These are phyloP conservation scores for Sugiyamaella pinicola DNA, from an alignment of 1,139 yeast genomes.

Conservation along the genomic window DNA sequence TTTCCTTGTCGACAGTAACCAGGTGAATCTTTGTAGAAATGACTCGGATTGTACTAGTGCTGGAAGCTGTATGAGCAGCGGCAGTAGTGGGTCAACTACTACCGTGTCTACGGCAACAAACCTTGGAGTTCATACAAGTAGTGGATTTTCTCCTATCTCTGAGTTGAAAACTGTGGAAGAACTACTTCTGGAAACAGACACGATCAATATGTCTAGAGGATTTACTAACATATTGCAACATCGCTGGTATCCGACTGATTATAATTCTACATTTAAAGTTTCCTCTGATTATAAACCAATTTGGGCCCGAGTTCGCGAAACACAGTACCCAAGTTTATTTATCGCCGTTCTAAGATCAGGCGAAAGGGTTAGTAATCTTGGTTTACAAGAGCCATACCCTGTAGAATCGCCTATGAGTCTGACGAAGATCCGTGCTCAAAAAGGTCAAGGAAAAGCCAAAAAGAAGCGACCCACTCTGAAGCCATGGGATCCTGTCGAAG, in stretches of 20 bases:
- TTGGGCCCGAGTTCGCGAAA: constrained; percentile 19
- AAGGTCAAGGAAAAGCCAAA: constrained; percentile 20
- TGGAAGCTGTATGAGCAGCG: constrained; percentile 1
- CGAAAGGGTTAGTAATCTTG: constrained; percentile 7
- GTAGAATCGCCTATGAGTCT: not conserved
- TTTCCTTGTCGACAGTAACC: constrained; percentile 4
- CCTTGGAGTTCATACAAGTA: not conserved
- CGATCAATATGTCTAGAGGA: constrained; percentile 21
- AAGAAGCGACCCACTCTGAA: constrained; percentile 25
- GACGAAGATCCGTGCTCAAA: constrained; percentile 1
- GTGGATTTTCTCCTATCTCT: not conserved
- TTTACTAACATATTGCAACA: constrained; percentile 24
- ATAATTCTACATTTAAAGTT: not conserved
- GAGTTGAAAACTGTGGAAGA: not conserved
- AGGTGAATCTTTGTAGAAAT: constrained; percentile 7
- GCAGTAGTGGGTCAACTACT: constrained; percentile 1
- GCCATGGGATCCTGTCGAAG: constrained; percentile 31
- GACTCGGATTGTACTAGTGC: constrained; percentile 8
- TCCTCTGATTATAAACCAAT: constrained; percentile 13
- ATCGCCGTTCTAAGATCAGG: constrained; percentile 26
- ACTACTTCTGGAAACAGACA: constrained; percentile 7
- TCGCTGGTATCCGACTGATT: constrained; percentile 23
- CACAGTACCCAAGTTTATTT: constrained; percentile 25
- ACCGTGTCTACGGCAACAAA: not conserved
- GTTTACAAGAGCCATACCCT: not conserved